These are phyloP conservation scores for Pseudocercospora cruenta DNA, from an alignment of 2,329 filamentous ascomycete genomes.

Conservation along the genomic window DNA sequence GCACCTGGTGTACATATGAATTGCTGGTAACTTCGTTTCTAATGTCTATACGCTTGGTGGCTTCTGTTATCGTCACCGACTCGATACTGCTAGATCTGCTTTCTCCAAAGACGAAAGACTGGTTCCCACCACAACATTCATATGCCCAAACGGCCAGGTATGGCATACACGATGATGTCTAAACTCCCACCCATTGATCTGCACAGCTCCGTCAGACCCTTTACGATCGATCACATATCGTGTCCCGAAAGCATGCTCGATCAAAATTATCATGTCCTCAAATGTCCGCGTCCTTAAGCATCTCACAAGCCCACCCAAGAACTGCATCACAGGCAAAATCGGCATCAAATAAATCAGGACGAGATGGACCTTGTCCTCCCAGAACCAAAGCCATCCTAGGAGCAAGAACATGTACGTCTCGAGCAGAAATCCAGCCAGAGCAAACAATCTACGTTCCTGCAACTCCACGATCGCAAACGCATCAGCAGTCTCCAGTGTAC, in stretches of 20 bases:
- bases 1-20: too few species aligned
- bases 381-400: conserved; percentile 58
- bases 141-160: conserved; percentile 53
- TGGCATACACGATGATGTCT: conserved; percentile 46
- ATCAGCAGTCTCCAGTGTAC: conserved; percentile 66
- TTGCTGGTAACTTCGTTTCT: too few species aligned
- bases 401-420: conserved; percentile 55
- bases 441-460: conserved; percentile 59
- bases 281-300: conserved; percentile 68
- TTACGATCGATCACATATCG: conserved; percentile 45
- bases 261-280: conserved; percentile 64
- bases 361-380: conserved; percentile 58
- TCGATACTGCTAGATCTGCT: not conserved
- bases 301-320: conserved; percentile 71
- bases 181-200: conserved; percentile 47
- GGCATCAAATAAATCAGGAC: conserved; percentile 70
- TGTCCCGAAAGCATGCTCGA: conserved; percentile 44
- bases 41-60: not conserved
- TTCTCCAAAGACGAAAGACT: not conserved
- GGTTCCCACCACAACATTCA: conserved; percentile 45
- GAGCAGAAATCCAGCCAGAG: conserved; percentile 38
- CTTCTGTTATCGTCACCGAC: conserved; percentile 9
- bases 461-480: conserved; percentile 75
- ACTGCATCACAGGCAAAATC: conserved; percentile 67
- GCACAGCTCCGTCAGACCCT: conserved; percentile 6